Conservation (phyloP, 495 filamentous ascomycete genomes). For the Hypoxylon trugodes region DNA sequence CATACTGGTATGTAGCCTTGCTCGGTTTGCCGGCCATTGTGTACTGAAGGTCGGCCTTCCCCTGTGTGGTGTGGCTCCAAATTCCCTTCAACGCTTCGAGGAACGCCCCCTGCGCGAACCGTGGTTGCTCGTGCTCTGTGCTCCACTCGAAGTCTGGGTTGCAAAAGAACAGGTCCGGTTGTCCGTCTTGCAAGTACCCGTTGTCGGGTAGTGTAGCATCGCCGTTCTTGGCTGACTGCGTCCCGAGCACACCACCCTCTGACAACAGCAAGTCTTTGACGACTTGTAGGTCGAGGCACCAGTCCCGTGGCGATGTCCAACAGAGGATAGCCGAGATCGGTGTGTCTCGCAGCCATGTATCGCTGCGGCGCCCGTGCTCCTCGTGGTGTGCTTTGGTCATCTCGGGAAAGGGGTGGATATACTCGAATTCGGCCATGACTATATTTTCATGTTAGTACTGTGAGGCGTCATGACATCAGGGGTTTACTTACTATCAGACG, state of each 20-base stretch:
- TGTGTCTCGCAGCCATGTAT: slow-evolving; percentile 60
- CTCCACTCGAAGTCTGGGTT: slow-evolving; percentile 87
- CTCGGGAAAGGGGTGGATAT: slow-evolving; percentile 74
- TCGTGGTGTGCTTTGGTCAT: slow-evolving; percentile 71
- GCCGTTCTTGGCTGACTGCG: slow-evolving; percentile 58
- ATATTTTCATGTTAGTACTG: too few species aligned
- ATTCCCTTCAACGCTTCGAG: slow-evolving; percentile 72
- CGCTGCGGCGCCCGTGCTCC: slow-evolving; percentile 63
- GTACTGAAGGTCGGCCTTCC: slow-evolving; percentile 63
- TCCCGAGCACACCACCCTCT: slow-evolving; percentile 70
- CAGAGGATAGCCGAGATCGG: slow-evolving; percentile 78
- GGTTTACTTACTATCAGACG: too few species aligned
- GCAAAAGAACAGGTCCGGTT: slow-evolving; percentile 78
- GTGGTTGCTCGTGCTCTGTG: slow-evolving; percentile 74
- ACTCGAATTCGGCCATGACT: slow-evolving; percentile 68
- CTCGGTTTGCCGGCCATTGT: slow-evolving; percentile 81
- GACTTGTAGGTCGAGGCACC: slow-evolving; percentile 76
- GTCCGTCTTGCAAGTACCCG: slow-evolving; percentile 73
- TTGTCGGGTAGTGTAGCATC: slow-evolving; percentile 69
- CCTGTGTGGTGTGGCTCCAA: slow-evolving; percentile 69
- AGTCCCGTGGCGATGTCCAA: slow-evolving; percentile 84
- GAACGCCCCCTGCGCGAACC: slow-evolving; percentile 87
- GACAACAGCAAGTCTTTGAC: slow-evolving; percentile 77
- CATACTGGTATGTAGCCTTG: slow-evolving; percentile 73
- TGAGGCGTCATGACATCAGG: too few species aligned